Conservation (phyloP, 257 asterid genomes). For the Ballota nigra region DNA sequence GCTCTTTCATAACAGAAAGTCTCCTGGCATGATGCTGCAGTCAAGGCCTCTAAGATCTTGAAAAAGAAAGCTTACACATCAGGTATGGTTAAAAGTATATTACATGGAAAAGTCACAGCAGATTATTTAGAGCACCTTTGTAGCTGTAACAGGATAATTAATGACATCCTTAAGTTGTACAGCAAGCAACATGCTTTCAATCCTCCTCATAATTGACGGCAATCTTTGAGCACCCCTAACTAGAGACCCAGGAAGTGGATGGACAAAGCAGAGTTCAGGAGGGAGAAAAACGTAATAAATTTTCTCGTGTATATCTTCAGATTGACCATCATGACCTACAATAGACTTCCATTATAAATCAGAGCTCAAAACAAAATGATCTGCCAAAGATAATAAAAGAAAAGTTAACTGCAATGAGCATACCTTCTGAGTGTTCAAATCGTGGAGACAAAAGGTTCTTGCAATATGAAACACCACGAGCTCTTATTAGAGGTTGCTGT, state of each 20-base stretch:
- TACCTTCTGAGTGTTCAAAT: constrained; percentile 90
- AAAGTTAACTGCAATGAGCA: constrained; percentile 17
- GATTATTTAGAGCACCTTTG: constrained; percentile 49
- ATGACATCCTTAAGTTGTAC: constrained; percentile 84
- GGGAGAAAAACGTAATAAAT: constrained; percentile 97
- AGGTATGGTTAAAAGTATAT: constrained; percentile 4
- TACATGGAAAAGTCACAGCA: not conserved
- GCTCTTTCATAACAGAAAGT: constrained; percentile 95
- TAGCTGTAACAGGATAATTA: constrained; percentile 67
- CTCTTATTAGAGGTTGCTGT: constrained; percentile 86
- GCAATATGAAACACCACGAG: constrained; percentile 98
- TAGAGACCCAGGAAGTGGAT: constrained; percentile 88
- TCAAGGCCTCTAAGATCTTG: constrained; percentile 93
- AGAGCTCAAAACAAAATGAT: constrained; percentile 15
- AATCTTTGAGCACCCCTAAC: constrained; percentile 96
- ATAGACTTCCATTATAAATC: constrained; percentile 24
- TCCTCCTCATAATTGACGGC: constrained; percentile 95
- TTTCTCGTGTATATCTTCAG: constrained; percentile 75
- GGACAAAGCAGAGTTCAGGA: constrained; percentile 93
- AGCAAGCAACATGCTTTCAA: constrained; percentile 94
- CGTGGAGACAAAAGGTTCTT: constrained; percentile 94
- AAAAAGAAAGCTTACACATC: constrained; percentile 24
- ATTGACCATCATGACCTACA: constrained; percentile 58
- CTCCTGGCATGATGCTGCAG: constrained; percentile 98
- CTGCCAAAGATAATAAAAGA: constrained; percentile 17